phyloP scores from a whole-genome alignment of 768 basidiomycete species.

The Nevesoporus exiguus region DNA sequence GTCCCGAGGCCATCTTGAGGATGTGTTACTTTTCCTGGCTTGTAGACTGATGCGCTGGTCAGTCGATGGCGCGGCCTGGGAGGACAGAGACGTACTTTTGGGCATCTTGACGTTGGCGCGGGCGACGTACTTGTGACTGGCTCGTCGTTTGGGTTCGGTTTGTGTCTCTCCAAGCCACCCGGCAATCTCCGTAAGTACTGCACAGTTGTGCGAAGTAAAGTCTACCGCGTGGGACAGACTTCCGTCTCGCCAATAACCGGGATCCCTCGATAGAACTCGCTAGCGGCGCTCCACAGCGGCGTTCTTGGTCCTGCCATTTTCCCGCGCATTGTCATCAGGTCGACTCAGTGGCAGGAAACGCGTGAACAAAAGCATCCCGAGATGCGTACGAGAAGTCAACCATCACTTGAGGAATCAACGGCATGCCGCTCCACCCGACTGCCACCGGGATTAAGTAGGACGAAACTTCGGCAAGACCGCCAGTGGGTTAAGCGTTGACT shows the following conservation, averaged over 20 bases:
- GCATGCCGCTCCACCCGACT: too few species aligned
- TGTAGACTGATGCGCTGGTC: slow-evolving; percentile 63
- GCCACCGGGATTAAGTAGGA: too few species aligned
- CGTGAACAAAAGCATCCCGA: too few species aligned
- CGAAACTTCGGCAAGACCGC: too few species aligned
- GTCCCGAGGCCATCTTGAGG: background rate
- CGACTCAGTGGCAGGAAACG: too few species aligned
- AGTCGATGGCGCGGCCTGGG: slow-evolving; percentile 1
- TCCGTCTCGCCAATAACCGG: slow-evolving; percentile 4
- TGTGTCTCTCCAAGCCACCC: slow-evolving; percentile 31
- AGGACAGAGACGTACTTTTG: slow-evolving; percentile 30
- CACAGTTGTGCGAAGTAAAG: slow-evolving; percentile 21
- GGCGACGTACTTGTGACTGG: slow-evolving; percentile 25
- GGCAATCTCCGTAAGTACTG: slow-evolving; percentile 31
- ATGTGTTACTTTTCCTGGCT: slow-evolving; percentile 79
- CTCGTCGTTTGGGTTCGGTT: slow-evolving; percentile 10
- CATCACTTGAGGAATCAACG: background rate
- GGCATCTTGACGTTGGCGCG: slow-evolving; percentile 41
- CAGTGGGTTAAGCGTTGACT: too few species aligned
- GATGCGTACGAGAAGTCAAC: background rate
- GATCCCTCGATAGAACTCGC: background rate
- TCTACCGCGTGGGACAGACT: background rate
- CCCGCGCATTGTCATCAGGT: background rate
- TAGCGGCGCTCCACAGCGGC: too few species aligned
- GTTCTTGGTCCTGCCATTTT: background rate